A percentile compares a stretch with the other conserved stretches of the same genome.
These are phyloP conservation scores for Cubamyces sp. DNA, from an alignment of 768 basidiomycete genomes.

Conservation along the genomic window DNA sequence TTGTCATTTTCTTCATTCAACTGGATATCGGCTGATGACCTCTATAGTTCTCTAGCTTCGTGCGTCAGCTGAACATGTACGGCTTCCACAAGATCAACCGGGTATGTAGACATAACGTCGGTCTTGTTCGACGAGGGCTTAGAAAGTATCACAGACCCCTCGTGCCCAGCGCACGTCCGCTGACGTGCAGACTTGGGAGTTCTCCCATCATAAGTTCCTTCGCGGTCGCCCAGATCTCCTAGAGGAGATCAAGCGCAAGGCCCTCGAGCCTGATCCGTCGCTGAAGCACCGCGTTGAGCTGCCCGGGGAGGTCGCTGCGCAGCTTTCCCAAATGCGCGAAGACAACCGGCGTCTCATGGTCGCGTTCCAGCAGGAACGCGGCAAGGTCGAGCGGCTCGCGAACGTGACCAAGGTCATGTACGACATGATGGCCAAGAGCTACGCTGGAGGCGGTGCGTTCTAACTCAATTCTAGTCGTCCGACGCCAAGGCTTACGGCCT, in stretches of 20 bases:
- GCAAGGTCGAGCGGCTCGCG: conserved; percentile 64
- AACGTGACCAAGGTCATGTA: conserved; percentile 62
- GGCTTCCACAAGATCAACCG: conserved; percentile 95
- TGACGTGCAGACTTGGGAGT: conserved; percentile 87
- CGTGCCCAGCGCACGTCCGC: conserved; percentile 81
- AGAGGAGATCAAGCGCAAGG: conserved; percentile 87
- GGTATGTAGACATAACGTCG: conserved; percentile 44
- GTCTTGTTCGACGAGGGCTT: not conserved
- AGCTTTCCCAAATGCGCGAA: conserved; percentile 70
- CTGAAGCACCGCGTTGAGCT: conserved; percentile 76
- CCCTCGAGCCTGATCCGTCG: conserved; percentile 77
- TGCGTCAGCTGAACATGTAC: conserved; percentile 95
- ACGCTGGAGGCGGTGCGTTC: conserved; percentile 55
- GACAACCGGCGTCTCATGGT: conserved; percentile 67
- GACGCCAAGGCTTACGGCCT: not conserved
- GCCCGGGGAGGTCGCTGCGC: conserved; percentile 75
- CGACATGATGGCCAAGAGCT: conserved; percentile 62
- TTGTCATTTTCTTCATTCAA: conserved; percentile 21
- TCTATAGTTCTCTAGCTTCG: conserved; percentile 86
- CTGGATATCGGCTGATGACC: conserved; percentile 11
- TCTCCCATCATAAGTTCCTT: conserved; percentile 85
- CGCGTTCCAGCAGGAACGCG: conserved; percentile 55
- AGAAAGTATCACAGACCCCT: conserved; percentile 56
- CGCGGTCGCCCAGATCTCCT: conserved; percentile 80
- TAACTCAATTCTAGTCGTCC: conserved; percentile 14